phyloP scores from a whole-genome alignment of 805 yeast species.

The Wickerhamiella brachini region DNA sequence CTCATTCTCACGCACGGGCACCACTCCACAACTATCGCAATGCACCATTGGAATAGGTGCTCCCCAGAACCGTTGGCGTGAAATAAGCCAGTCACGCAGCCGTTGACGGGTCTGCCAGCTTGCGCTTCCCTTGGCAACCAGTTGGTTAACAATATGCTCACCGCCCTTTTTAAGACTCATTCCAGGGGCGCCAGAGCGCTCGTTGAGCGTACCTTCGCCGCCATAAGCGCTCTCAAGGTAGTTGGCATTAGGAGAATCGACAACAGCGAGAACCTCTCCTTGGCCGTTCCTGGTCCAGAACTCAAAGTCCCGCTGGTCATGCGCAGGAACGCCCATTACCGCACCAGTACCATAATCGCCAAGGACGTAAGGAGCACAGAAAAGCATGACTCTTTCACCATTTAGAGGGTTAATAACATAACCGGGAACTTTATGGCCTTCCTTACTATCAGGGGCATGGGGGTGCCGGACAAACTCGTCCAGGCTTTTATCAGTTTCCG shows the following conservation, averaged over 20 bases:
- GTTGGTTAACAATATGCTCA: slow-evolving; percentile 28
- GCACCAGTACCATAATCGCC: slow-evolving; percentile 81
- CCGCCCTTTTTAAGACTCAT: slow-evolving; percentile 39
- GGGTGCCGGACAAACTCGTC: slow-evolving; percentile 24
- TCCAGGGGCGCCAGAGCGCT: slow-evolving; percentile 37
- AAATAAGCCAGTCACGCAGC: slow-evolving; percentile 85
- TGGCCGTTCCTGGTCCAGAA: slow-evolving; percentile 54
- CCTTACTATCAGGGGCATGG: slow-evolving; percentile 38
- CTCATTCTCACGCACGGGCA: slow-evolving; percentile 80
- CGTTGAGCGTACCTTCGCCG: slow-evolving; percentile 35
- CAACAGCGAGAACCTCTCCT: slow-evolving; percentile 4
- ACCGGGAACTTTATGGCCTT: slow-evolving; percentile 41
- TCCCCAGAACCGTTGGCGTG: slow-evolving; percentile 96
- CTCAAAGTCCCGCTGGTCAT: slow-evolving; percentile 68
- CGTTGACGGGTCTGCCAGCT: slow-evolving; percentile 38
- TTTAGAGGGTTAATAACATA: slow-evolving; percentile 45
- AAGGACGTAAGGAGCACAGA: slow-evolving; percentile 81
- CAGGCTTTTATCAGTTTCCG: slow-evolving; percentile 30
- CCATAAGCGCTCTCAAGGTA: slow-evolving; percentile 22
- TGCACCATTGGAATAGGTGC: slow-evolving; percentile 94
- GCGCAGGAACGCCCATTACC: slow-evolving; percentile 97
- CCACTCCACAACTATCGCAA: slow-evolving; percentile 74
- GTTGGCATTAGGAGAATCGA: slow-evolving; percentile 2
- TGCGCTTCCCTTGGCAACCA: slow-evolving; percentile 34
- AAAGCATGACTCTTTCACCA: slow-evolving; percentile 48